Base-by-base conservation (phyloP, 495 filamentous ascomycete genomes). In the Chaetomidium leptoderma region DNA sequence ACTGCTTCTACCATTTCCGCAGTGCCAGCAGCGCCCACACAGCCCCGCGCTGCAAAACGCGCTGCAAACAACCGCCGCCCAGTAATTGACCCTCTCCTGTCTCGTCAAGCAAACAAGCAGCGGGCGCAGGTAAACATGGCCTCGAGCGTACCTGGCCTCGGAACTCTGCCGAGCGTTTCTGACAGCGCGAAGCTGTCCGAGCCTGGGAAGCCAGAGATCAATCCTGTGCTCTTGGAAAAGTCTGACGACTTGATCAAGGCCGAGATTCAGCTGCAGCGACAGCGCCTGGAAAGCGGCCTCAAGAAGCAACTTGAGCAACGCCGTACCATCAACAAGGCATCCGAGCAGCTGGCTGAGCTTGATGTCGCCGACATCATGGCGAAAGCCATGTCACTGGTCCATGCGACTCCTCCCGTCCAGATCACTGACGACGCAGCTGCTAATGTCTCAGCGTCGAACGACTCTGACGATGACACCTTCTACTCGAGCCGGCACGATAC, bases 401-500 rank as follows among this genome's bases (percentile, higher is more conserved):
- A 76, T 62, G 67, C 68, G 59, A 69, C 68, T 14, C 47, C 36
- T 44, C 66, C 70, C 63, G 63, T 67, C 48, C 66, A 66, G 49
- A 36, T 69, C 54, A 84, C 81, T 68, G 84, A 86, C 27, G 70
- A 85, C 63, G 75, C 81, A 72, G 78, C 72, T 66, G 76, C 77
- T 79, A 82, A 83, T 73, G 76, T 70, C 54, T 73, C 78, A 70
- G 78, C 80, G 59, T 74, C 80, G 59, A 86, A 80, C 78, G 89
- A 91, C 66, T 92, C 89, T 72, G 91, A 96, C 72, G 86, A 92
- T 65, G 91, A 93, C 65, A 91, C 89, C n/a, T 92, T 93, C 72
- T 96, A 97, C 74, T 95, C 91, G 45, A 95, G 90, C 77, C 86
- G 84, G 74, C 71, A 75, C 68, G 76, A 77, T 54, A 80, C 78